Percentiles rank a stretch among this genome's conserved stretches.
Evolutionary conservation across 345 rosid genomes (phyloP).

Genomic region (Cardamine chenopodiifolia): DNA sequence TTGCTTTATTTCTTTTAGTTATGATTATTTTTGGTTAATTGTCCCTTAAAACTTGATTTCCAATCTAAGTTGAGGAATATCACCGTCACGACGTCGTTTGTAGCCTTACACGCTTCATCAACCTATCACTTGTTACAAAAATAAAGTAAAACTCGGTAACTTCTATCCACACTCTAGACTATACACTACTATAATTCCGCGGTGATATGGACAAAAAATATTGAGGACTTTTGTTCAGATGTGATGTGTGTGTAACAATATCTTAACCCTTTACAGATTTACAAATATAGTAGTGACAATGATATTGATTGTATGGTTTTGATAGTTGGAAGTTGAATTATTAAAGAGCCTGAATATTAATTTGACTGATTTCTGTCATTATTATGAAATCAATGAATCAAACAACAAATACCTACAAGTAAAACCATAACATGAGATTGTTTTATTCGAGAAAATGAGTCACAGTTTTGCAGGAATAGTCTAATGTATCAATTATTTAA

Average conservation of each 20-base stretch:
- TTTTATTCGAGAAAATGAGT: constrained; percentile 30
- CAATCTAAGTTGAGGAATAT: constrained; percentile 12
- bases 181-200: no score
- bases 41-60: constrained; percentile 17
- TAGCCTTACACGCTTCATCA: constrained; percentile 5
- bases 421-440: constrained; percentile 26
- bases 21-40: background rate
- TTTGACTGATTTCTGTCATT: constrained; percentile 15
- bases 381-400: constrained; percentile 28
- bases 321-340: constrained; percentile 32
- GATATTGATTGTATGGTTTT: background rate
- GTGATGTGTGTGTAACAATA: background rate
- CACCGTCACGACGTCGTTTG: constrained; percentile 36
- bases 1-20: background rate
- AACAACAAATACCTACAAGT: constrained; percentile 19
- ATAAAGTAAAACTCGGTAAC: background rate
- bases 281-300: background rate
- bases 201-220: no score
- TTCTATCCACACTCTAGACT: background rate
- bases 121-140: background rate
- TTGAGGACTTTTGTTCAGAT: background rate
- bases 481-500: constrained; percentile 10
- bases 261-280: background rate
- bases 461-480: constrained; percentile 37
- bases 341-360: background rate